Conservation (phyloP, 78 protist genomes). For the Planoprotostelium fungivorum region DNA sequence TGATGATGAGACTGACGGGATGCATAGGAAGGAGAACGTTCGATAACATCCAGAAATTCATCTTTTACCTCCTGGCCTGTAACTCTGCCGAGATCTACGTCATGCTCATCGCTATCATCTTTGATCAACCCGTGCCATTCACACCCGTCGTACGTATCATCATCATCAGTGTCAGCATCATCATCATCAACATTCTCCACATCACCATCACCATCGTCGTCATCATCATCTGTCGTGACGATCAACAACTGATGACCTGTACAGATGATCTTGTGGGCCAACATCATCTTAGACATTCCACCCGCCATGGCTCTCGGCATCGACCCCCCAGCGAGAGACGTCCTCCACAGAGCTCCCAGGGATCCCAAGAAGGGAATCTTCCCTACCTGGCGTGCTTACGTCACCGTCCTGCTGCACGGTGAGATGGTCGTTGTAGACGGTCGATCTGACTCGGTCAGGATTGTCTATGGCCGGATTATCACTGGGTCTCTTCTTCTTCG, state of each 20-base stretch:
- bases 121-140: conserved; percentile 26
- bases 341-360: conserved; percentile 49
- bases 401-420: background rate
- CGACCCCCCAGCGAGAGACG: conserved; percentile 61
- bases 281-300: conserved; percentile 80
- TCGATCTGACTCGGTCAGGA: background rate
- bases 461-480: background rate
- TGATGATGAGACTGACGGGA: background rate
- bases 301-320: conserved; percentile 80
- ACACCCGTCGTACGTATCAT: background rate
- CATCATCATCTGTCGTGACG: conserved; percentile 12
- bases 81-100: conserved; percentile 11
- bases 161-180: background rate
- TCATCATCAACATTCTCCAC: background rate
- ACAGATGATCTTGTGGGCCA: conserved; percentile 80
- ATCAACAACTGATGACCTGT: background rate
- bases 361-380: background rate
- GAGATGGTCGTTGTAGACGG: too few species aligned
- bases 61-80: conserved; percentile 3
- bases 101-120: background rate
- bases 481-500: background rate
- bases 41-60: conserved; percentile 32
- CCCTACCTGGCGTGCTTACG: background rate
- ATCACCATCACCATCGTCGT: too few species aligned
- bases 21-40: conserved; percentile 28